Percentiles rank a stretch among this genome's conserved stretches.
Conservation (phyloP, 208 protist genomes). For the Acanthamoeba divionensis region DNA sequence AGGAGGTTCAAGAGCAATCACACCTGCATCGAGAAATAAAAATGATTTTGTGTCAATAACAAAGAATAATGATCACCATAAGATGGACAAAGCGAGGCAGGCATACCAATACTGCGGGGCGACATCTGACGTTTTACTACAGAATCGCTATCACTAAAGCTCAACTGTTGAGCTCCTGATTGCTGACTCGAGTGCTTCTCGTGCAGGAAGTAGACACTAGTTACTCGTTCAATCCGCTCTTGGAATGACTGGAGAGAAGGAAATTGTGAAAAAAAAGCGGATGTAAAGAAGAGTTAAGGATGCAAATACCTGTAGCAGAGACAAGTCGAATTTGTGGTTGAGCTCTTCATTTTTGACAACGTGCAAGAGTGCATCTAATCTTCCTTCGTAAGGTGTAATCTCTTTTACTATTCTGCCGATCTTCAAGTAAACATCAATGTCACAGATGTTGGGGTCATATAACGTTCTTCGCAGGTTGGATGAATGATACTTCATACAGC, state of each 20-base stretch:
- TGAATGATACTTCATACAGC: neutral
- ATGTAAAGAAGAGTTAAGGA: neutral
- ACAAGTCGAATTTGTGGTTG: conserved; percentile 40
- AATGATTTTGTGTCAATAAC: neutral
- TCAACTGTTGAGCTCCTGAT: no score
- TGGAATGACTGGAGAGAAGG: neutral
- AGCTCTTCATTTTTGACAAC: conserved; percentile 50
- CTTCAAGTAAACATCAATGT: neutral
- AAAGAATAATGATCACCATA: no score
- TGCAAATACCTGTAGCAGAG: neutral
- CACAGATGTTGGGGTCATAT: conserved; percentile 2
- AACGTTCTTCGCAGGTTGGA: conserved; percentile 8
- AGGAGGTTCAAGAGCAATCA: neutral
- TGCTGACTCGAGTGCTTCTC: no score
- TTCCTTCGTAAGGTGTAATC: conserved; percentile 22
- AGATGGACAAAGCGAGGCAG: neutral
- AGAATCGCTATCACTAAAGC: no score
- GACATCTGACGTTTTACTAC: no score
- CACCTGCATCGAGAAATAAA: neutral
- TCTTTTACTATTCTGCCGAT: neutral
- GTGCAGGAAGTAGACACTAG: no score
- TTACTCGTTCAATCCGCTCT: neutral
- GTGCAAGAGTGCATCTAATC: conserved; percentile 12
- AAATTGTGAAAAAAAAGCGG: neutral
- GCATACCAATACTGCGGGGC: no score